Base-by-base conservation (phyloP, 306 rosid species). In the Rubus idaeus region DNA sequence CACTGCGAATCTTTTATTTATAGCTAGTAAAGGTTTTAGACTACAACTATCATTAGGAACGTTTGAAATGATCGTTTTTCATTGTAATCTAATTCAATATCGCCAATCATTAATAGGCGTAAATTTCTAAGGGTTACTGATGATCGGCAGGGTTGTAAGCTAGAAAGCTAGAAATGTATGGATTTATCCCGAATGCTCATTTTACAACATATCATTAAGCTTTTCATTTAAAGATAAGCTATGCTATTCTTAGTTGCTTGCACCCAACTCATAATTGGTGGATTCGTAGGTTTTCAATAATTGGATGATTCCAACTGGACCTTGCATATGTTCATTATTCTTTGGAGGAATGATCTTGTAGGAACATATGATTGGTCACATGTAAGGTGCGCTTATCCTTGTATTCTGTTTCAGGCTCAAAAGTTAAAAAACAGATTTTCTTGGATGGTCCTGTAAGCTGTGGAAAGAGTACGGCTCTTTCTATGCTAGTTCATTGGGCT, bases 401-500 rank as follows among this genome's bases (percentile, higher is more conserved):
- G 80, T 42, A 26, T 68, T 80, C 49, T n/a, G 74, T 11, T 82
- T 60, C 82, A 92, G 97, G 94, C 53, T 70, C 77, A 40, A 95
- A 88, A 80, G 79, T 87, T 73, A 91, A 82, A 78, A 94, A 89
- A 84, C 98, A 94, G 89, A 85, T 94, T 53, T 87, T 94, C 41
- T 80, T 94, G 86, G 98, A 94, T 74, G 98, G 98, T 80, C 96
- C 89, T 26, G 94, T 89, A 71, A 95, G 90, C 78, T 80, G 96
- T 79, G 98, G 98, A 71, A 95, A 92, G 89, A 95, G 98, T 76
- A 95, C 86, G 73, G 89, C 89, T 10, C 92, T 92, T 78, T 91
- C 97, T 12, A 89, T 95, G 98, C 95, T 95, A 77, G 97, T 92
- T 81, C 97, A 92, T 49, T 95, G 98, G 97, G 98, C 98, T 37